Percentiles rank a stretch among this genome's conserved stretches.
Conservation (phyloP, 2,329 filamentous ascomycete genomes). For the Ophiostoma himal-ulmi region DNA sequence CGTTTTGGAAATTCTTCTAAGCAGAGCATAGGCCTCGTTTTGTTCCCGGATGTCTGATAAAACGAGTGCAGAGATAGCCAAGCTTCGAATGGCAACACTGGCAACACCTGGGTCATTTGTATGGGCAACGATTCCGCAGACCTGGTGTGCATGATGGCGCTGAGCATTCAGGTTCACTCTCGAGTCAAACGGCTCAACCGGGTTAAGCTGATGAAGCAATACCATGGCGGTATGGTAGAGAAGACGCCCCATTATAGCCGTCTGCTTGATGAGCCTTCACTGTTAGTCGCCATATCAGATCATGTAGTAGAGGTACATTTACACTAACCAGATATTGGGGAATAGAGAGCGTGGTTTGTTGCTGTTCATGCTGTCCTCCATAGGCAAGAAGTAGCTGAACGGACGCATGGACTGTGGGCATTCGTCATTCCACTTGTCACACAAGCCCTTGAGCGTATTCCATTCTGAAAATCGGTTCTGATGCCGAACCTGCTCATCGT, state of each 20-base stretch:
- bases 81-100: conserved; percentile 69
- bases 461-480: conserved; percentile 68
- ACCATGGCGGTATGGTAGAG: conserved; percentile 87
- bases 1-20: conserved; percentile 67
- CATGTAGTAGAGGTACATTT: background rate
- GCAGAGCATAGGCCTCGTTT: conserved; percentile 70
- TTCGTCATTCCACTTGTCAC: conserved; percentile 72
- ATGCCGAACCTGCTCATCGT: conserved; percentile 58
- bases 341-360: conserved; percentile 61
- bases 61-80: conserved; percentile 70
- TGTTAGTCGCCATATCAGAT: background rate
- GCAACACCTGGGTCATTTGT: conserved; percentile 74
- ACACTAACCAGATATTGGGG: conserved; percentile 72
- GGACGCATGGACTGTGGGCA: conserved; percentile 85
- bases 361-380: conserved; percentile 39
- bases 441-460: conserved; percentile 71
- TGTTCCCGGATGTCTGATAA: conserved; percentile 66
- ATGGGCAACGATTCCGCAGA: conserved; percentile 85
- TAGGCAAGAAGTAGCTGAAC: conserved; percentile 67
- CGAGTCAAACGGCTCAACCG: conserved; percentile 53
- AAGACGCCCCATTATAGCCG: conserved; percentile 72
- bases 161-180: conserved; percentile 66
- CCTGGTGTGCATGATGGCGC: conserved; percentile 70
- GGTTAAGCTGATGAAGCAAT: conserved; percentile 73
- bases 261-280: conserved; percentile 69